phyloP scores from a whole-genome alignment of 805 yeast species.

The Aciculoconidium aculeatum region DNA sequence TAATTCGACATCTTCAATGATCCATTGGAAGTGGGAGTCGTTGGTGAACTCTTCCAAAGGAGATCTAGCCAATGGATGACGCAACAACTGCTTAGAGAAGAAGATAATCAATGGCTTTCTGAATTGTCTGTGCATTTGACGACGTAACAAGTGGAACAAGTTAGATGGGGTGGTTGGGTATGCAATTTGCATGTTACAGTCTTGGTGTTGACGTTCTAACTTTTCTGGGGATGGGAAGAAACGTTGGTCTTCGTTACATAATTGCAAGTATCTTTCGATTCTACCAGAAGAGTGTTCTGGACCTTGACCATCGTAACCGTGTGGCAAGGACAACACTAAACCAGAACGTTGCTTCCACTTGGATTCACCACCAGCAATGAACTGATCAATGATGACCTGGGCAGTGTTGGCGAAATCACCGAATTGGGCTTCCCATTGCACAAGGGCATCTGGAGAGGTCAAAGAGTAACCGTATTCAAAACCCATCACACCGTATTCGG shows the following conservation, averaged over 20 bases:
- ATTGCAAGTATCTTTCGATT: constrained; percentile 91
- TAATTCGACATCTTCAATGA: constrained; percentile 86
- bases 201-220: constrained; percentile 96
- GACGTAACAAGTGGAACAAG: constrained; percentile 91
- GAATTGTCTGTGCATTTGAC: constrained; percentile 99
- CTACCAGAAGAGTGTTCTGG: constrained; percentile 99
- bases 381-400: constrained; percentile 95
- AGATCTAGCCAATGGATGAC: constrained; percentile 98
- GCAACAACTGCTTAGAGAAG: constrained; percentile 89
- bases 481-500: constrained; percentile 99
- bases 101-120: constrained; percentile 83
- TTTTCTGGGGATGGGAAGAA: constrained; percentile 84
- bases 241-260: constrained; percentile 95
- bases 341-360: constrained; percentile 99
- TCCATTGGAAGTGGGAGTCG: constrained; percentile 91
- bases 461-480: constrained; percentile 98
- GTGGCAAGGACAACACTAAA: constrained; percentile 89
- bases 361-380: constrained; percentile 92
- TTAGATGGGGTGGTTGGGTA: constrained; percentile 98
- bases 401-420: constrained; percentile 99
- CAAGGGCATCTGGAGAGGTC: constrained; percentile 94
- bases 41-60: constrained; percentile 77
- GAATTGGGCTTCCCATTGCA: constrained; percentile 99
- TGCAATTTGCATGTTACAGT: constrained; percentile 95
- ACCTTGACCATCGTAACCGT: constrained; percentile 99